Evolutionary conservation across 495 filamentous ascomycete species (phyloP).

Genomic region (Echria macrotheca): DNA sequence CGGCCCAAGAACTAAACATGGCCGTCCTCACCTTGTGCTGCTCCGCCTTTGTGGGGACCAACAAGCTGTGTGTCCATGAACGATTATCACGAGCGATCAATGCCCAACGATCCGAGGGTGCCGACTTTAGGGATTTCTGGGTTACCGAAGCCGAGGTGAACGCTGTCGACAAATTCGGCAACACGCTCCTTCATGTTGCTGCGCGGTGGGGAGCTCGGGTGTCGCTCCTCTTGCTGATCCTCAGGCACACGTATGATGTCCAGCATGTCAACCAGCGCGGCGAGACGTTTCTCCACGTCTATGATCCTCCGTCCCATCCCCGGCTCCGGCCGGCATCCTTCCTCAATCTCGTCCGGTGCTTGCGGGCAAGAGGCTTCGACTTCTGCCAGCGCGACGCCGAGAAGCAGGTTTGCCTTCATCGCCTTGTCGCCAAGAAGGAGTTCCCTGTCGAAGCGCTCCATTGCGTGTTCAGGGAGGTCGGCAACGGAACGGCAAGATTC

Average conservation of each 20-base stretch:
- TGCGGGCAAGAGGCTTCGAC: constrained; percentile 28
- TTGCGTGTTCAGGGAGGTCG: constrained; percentile 27
- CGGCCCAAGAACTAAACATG: constrained; percentile 25
- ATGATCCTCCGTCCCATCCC: constrained; percentile 24
- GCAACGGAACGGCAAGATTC: constrained; percentile 28
- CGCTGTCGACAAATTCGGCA: constrained; percentile 26
- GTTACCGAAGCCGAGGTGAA: constrained; percentile 29
- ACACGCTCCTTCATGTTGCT: constrained; percentile 29
- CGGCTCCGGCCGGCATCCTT: constrained; percentile 25
- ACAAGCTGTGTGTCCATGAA: constrained; percentile 22
- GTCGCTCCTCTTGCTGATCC: constrained; percentile 24
- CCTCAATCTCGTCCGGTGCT: constrained; percentile 25
- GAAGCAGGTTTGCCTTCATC: constrained; percentile 28
- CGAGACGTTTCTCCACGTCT: constrained; percentile 31
- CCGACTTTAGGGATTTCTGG: constrained; percentile 22
- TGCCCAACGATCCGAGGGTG: constrained; percentile 20
- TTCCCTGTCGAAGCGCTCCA: constrained; percentile 29
- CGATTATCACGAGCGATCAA: constrained; percentile 26
- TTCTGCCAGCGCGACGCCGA: constrained; percentile 30
- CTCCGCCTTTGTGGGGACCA: constrained; percentile 10
- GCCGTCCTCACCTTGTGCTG: constrained; percentile 29
- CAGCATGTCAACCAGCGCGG: constrained; percentile 27
- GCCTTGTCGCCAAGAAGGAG: constrained; percentile 21
- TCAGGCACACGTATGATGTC: constrained; percentile 27
- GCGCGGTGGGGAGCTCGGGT: constrained; percentile 31